A percentile compares a stretch with the other conserved stretches of the same genome.
These are phyloP conservation scores for Myxozyma sirexii DNA, from an alignment of 805 yeast genomes.

Conservation along the genomic window DNA sequence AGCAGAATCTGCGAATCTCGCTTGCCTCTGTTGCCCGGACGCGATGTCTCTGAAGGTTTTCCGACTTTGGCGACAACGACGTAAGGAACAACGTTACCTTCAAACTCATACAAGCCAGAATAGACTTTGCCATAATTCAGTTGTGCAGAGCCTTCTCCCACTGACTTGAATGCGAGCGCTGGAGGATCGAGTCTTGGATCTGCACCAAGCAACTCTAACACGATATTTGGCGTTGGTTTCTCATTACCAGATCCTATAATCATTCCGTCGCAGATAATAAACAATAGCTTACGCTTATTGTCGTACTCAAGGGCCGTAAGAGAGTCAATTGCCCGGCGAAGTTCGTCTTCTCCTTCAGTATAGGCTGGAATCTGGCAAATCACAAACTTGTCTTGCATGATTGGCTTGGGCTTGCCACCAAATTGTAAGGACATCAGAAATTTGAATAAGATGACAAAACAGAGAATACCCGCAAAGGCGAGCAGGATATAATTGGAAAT, in stretches of 20 bases:
- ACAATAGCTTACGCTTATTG: constrained; percentile 57
- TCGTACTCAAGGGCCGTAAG: constrained; percentile 59
- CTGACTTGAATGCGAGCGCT: constrained; percentile 57
- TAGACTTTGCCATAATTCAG: constrained; percentile 64
- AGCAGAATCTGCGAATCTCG: constrained; percentile 64
- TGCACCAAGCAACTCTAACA: constrained; percentile 50
- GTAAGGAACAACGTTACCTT: constrained; percentile 58
- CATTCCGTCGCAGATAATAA: constrained; percentile 60
- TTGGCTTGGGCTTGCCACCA: constrained; percentile 44
- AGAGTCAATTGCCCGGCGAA: constrained; percentile 61
- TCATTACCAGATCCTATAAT: constrained; percentile 65
- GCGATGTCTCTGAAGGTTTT: constrained; percentile 52
- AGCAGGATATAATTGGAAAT: constrained; percentile 46
- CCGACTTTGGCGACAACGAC: constrained; percentile 61
- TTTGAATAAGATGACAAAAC: constrained; percentile 46
- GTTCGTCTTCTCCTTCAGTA: constrained; percentile 59
- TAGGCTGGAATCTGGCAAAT: constrained; percentile 52
- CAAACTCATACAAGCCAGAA: constrained; percentile 61
- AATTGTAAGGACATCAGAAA: constrained; percentile 46
- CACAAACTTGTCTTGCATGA: constrained; percentile 47
- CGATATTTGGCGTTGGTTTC: constrained; percentile 57
- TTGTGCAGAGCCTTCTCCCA: constrained; percentile 62
- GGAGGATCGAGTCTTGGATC: constrained; percentile 54
- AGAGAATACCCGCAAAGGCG: constrained; percentile 45
- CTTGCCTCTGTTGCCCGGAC: constrained; percentile 67